phyloP scores from a whole-genome alignment of 1,284 basidiomycete genomes.

The Leccinum pachyderme region DNA sequence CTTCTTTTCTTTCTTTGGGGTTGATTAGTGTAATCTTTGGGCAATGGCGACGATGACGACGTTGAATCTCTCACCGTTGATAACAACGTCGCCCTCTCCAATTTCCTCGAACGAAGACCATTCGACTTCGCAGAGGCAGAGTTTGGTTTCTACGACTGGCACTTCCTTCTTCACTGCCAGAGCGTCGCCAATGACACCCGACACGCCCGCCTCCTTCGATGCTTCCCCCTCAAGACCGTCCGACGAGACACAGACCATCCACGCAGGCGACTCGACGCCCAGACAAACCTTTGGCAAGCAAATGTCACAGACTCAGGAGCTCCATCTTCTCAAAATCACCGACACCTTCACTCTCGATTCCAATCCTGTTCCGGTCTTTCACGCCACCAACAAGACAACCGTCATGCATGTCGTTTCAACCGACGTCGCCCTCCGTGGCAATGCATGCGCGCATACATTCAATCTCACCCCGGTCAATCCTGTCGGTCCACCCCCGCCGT shows the following conservation, averaged over 20 bases:
- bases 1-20: background rate
- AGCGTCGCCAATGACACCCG: conserved; percentile 23
- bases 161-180: conserved; percentile 29
- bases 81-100: conserved; percentile 15
- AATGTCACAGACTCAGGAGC: conserved; percentile 38
- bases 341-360: conserved; percentile 44
- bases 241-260: conserved; percentile 37
- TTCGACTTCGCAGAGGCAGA: conserved; percentile 18
- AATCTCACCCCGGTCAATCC: conserved; percentile 19
- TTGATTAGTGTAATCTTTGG: background rate
- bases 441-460: background rate
- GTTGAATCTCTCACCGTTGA: conserved; percentile 8
- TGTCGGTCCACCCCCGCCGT: conserved; percentile 62
- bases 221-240: conserved; percentile 33
- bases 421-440: conserved; percentile 19
- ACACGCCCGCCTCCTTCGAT: conserved; percentile 13
- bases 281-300: conserved; percentile 26
- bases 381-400: conserved; percentile 19
- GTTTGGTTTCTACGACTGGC: conserved; percentile 25
- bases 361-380: conserved; percentile 32
- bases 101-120: conserved; percentile 11
- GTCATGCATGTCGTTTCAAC: conserved; percentile 33
- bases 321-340: conserved; percentile 53
- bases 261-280: conserved; percentile 30
- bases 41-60: conserved; percentile 13